These are phyloP conservation scores for Neurospora tetraspora DNA, from an alignment of 495 filamentous ascomycete genomes.

Conservation along the genomic window DNA sequence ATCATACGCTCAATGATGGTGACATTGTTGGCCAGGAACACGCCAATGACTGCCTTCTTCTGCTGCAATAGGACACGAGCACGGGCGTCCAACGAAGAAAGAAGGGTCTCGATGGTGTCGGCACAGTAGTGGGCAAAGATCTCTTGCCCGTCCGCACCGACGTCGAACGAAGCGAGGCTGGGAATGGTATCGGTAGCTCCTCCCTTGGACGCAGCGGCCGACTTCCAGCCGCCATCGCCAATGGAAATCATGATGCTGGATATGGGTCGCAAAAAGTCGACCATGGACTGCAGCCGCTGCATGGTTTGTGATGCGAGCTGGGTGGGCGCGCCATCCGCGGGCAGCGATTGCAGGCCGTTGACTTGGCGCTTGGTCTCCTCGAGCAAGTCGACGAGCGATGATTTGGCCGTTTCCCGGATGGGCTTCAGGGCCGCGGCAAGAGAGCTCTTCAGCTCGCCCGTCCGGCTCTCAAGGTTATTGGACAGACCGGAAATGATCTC, in stretches of 20 bases:
- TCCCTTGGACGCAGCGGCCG: conserved; percentile 31
- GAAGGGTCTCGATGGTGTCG: conserved; percentile 75
- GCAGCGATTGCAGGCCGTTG: conserved; percentile 50
- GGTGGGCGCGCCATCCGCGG: conserved; percentile 67
- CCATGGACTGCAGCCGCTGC: conserved; percentile 76
- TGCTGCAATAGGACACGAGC: conserved; percentile 58
- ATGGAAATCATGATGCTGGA: conserved; percentile 84
- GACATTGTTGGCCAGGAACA: conserved; percentile 87
- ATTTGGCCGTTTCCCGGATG: conserved; percentile 82
- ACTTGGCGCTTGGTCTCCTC: conserved; percentile 75
- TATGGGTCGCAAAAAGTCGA: conserved; percentile 76
- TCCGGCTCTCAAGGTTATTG: conserved; percentile 66
- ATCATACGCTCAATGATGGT: conserved; percentile 80
- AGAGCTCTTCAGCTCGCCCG: conserved; percentile 73
- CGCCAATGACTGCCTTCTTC: conserved; percentile 67
- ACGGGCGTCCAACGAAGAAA: conserved; percentile 68
- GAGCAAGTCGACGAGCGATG: conserved; percentile 70
- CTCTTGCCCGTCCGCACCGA: conserved; percentile 78
- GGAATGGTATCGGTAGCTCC: conserved; percentile 55
- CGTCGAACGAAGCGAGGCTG: conserved; percentile 67
- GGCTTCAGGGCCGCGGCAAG: conserved; percentile 81
- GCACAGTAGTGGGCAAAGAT: conserved; percentile 81
- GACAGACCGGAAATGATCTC: conserved; percentile 80
- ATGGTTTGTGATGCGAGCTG: conserved; percentile 77
- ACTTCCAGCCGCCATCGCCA: conserved; percentile 85